Conservation (phyloP, 2,329 filamentous ascomycete genomes). For the Trichophyton verrucosum region DNA sequence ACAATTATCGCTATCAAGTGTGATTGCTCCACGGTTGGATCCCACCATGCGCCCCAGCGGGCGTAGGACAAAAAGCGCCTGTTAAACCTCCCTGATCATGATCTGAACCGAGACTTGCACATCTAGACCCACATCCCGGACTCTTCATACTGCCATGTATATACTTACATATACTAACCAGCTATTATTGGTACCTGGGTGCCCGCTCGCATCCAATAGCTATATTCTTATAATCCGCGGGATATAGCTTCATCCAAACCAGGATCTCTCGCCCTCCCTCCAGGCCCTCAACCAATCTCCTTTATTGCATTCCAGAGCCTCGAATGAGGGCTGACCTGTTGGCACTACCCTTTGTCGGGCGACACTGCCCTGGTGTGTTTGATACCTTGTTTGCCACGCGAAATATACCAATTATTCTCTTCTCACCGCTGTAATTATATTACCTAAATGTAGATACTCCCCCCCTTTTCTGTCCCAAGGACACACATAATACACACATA, state of each 20-base stretch:
- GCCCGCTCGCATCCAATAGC: neutral
- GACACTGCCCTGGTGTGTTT: neutral
- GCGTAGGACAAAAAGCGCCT: neutral
- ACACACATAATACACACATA: neutral
- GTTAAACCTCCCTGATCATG: neutral
- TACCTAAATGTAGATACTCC: neutral
- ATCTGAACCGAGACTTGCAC: neutral
- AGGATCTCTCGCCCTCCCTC: neutral
- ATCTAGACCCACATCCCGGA: neutral
- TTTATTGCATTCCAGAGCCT: neutral
- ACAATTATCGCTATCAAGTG: neutral
- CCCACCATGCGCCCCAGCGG: neutral
- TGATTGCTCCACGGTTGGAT: neutral
- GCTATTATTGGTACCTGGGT: neutral
- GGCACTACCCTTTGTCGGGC: constrained; percentile 4
- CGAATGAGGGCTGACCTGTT: neutral
- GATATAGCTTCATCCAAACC: neutral
- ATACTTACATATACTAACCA: neutral
- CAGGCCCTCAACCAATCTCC: neutral
- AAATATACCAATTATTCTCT: neutral
- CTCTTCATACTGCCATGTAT: neutral
- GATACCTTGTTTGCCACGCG: constrained; percentile 4
- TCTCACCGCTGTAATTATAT: constrained; percentile 1
- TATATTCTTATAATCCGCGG: neutral
- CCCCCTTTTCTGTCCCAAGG: neutral